Base-by-base conservation (phyloP, 1,284 basidiomycete genomes). In the Cystobasidiaceae sp. region DNA sequence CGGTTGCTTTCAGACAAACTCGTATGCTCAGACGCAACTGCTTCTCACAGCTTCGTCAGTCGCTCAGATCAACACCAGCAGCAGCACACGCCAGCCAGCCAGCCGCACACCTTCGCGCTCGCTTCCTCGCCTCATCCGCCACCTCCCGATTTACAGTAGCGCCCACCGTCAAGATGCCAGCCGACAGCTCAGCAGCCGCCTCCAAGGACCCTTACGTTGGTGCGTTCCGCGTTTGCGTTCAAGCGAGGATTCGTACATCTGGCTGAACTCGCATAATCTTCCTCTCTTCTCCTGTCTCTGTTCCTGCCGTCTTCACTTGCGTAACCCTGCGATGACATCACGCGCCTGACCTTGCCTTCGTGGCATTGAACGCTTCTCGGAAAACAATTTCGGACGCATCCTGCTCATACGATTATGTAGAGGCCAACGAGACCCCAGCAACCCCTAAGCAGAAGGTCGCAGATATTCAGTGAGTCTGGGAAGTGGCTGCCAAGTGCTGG, bases 181-280 rank as follows among this genome's bases (percentile, higher is more conserved):
- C 61, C 51, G 61, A 64, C 45, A 17, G 51, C 17, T 56, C 51
- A 51, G 49, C 45, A 41, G 52, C 61, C 33, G 51, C 51, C 21
- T 55, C 61, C 50, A 64, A 64, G 61, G 61, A 64, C 52, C 61
- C 61, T 48, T 64, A 64, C 52, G 48, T 49, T 50, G 60, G 60
- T 62, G 21, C 5, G 60, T 45, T 23, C 17, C 21, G n/a, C n/a
- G 1, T 19, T 11, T 41, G 11, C n/a, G 9, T n/a, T 11, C 28
- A 2, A 27, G 2, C 27, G 34, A 17, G 27, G 7, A 27, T 4
- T 30, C 19, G 28, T 23, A n/a, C 19, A 32, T 1, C 33, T 34
- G n/a, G n/a, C n/a, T n/a, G n/a, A n/a, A n/a, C n/a, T n/a, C n/a
- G n/a, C n/a, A n/a, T n/a, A n/a, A n/a, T n/a, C n/a, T n/a, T n/a